Evolutionary conservation across 495 filamentous ascomycete genomes (phyloP).

Genomic region (Xylaria telfairii): DNA sequence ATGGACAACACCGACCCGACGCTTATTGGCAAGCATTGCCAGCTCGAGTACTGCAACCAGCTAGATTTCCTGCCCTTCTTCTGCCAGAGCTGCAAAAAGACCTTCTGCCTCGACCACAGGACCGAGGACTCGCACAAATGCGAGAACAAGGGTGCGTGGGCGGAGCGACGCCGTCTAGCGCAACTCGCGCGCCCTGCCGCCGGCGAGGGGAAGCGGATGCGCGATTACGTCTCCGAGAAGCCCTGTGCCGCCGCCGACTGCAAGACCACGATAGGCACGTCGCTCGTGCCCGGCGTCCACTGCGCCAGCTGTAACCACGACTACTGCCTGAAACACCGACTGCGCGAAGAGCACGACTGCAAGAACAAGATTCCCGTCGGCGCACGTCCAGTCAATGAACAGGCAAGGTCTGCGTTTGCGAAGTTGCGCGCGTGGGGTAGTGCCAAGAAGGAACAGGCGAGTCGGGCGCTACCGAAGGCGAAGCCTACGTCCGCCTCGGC

Average conservation of each 20-base stretch:
- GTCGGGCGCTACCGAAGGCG: conserved; percentile 59
- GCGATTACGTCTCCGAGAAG: conserved; percentile 50
- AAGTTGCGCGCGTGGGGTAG: conserved; percentile 64
- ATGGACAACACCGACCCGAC: conserved; percentile 69
- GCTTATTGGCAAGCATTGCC: conserved; percentile 88
- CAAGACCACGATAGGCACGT: conserved; percentile 85
- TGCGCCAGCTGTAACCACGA: conserved; percentile 79
- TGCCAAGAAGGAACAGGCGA: conserved; percentile 53
- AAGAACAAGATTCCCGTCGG: conserved; percentile 67
- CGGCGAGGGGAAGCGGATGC: conserved; percentile 51
- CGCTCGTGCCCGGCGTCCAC: conserved; percentile 76
- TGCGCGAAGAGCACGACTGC: conserved; percentile 90
- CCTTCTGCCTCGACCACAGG: conserved; percentile 94
- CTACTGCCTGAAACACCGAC: conserved; percentile 92
- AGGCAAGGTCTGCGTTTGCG: conserved; percentile 71
- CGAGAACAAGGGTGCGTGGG: conserved; percentile 84
- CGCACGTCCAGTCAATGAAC: conserved; percentile 57
- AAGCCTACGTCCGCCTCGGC: conserved; percentile 66
- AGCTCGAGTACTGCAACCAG: conserved; percentile 87
- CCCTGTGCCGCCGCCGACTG: conserved; percentile 75
- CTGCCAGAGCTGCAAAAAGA: conserved; percentile 85
- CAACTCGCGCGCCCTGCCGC: conserved; percentile 51
- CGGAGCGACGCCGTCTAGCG: conserved; percentile 67
- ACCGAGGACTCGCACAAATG: conserved; percentile 85
- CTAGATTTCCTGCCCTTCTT: conserved; percentile 97